A percentile compares a stretch with the other conserved stretches of the same genome.
phyloP scores from a whole-genome alignment of 805 yeast species.

The Komagataella mondaviorum region DNA sequence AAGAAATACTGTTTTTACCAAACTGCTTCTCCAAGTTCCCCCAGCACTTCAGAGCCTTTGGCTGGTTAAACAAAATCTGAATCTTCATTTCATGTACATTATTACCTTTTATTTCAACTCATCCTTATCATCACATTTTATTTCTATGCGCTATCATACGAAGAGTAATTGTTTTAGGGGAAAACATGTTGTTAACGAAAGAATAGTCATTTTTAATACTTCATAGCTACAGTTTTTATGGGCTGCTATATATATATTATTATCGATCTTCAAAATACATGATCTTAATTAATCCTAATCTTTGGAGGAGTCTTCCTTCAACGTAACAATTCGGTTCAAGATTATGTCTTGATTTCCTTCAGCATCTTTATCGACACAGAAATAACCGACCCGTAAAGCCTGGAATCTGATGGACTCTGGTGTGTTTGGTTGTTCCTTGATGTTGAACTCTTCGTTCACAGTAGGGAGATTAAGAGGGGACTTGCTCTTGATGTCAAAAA shows the following conservation, averaged over 20 bases:
- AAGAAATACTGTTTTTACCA: background rate
- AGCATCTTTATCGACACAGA: slow-evolving; percentile 77
- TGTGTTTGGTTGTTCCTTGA: slow-evolving; percentile 50
- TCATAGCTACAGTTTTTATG: background rate
- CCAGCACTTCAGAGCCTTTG: background rate
- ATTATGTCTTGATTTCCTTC: slow-evolving; percentile 40
- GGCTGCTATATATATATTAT: background rate
- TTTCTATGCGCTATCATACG: background rate
- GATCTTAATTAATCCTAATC: background rate
- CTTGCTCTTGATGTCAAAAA: slow-evolving; percentile 47
- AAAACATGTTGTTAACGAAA: background rate
- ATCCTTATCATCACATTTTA: background rate
- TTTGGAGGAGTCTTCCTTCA: slow-evolving; percentile 68
- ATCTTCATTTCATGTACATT: background rate
- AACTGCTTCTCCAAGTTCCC: background rate
- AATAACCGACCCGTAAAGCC: slow-evolving; percentile 93
- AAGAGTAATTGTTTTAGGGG: background rate
- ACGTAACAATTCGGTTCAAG: slow-evolving; percentile 83
- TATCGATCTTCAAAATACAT: background rate
- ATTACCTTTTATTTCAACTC: background rate
- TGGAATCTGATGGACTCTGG: slow-evolving; percentile 92
- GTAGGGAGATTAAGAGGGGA: slow-evolving; percentile 68
- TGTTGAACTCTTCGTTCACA: slow-evolving; percentile 49
- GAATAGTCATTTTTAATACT: background rate
- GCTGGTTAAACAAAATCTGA: background rate